Percentiles rank a stretch among this genome's conserved stretches.
Evolutionary conservation across 371 early-diverging fungal species (phyloP).

Genomic region (Mucor sp.): DNA sequence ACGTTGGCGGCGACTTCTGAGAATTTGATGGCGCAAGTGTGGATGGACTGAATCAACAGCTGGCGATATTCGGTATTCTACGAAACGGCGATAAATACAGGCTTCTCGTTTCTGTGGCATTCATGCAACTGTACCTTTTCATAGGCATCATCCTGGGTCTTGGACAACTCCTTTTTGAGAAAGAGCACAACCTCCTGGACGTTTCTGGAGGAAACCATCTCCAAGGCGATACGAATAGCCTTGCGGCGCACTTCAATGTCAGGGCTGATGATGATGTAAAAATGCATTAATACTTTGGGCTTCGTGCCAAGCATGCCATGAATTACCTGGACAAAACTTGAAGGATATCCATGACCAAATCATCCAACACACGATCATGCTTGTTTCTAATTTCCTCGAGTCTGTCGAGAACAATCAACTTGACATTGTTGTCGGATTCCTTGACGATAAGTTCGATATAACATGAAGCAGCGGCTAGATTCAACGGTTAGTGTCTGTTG

Average conservation of each 20-base stretch:
- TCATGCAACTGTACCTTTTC: slow-evolving; percentile 66
- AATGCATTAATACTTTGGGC: background rate
- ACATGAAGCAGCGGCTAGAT: slow-evolving; percentile 81
- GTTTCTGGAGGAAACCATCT: slow-evolving; percentile 88
- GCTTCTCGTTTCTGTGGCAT: background rate
- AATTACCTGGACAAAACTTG: slow-evolving; percentile 77
- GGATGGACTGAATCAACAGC: slow-evolving; percentile 94
- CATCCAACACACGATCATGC: slow-evolving; percentile 86
- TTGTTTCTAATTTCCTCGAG: slow-evolving; percentile 84
- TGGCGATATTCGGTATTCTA: slow-evolving; percentile 92
- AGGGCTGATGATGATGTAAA: slow-evolving; percentile 51
- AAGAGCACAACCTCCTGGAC: slow-evolving; percentile 91
- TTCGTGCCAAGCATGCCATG: background rate
- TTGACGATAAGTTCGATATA: slow-evolving; percentile 89
- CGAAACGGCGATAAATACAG: background rate
- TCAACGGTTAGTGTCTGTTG: background rate
- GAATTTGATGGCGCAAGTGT: slow-evolving; percentile 93
- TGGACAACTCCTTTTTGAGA: slow-evolving; percentile 91
- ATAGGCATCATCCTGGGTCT: slow-evolving; percentile 87
- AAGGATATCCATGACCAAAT: slow-evolving; percentile 92
- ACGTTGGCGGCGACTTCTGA: slow-evolving; percentile 94
- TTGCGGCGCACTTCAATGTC: slow-evolving; percentile 96
- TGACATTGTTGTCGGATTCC: slow-evolving; percentile 97
- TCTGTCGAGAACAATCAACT: slow-evolving; percentile 93
- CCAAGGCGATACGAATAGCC: slow-evolving; percentile 84